A percentile compares a stretch with the other conserved stretches of the same genome.
These are phyloP conservation scores for Metarhizium album DNA, from an alignment of 2,329 filamentous ascomycete species.

Conservation along the genomic window DNA sequence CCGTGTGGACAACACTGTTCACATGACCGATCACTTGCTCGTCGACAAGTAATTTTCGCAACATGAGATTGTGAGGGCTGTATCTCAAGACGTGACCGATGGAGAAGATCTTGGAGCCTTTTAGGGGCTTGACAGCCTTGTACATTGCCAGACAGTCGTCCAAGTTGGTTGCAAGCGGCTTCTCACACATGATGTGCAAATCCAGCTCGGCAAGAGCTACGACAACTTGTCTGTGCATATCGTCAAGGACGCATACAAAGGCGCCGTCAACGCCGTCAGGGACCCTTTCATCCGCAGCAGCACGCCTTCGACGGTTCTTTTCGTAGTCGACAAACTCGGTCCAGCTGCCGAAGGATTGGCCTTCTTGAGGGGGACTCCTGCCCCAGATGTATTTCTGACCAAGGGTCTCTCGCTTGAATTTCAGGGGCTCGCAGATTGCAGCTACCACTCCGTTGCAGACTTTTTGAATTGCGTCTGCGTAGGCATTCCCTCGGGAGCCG, in stretches of 20 bases:
- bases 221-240: conserved; percentile 76
- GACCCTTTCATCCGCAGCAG: conserved; percentile 35
- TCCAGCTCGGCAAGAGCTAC: conserved; percentile 57
- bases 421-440: conserved; percentile 71
- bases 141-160: conserved; percentile 70
- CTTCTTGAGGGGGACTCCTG: conserved; percentile 34
- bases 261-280: conserved; percentile 49
- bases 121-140: conserved; percentile 35
- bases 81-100: conserved; percentile 92
- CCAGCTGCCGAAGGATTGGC: conserved; percentile 66
- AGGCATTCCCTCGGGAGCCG: conserved; percentile 66
- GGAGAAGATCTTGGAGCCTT: conserved; percentile 53
- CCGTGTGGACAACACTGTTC: conserved; percentile 78
- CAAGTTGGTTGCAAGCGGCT: conserved; percentile 75
- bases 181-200: conserved; percentile 89
- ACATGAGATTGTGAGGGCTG: conserved; percentile 79
- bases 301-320: conserved; percentile 43
- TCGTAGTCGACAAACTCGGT: conserved; percentile 68
- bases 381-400: conserved; percentile 67
- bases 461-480: conserved; percentile 56
- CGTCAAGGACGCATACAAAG: conserved; percentile 66
- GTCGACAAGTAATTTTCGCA: conserved; percentile 67
- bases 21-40: conserved; percentile 74
- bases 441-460: conserved; percentile 58
- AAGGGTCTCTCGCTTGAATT: conserved; percentile 64